Evolutionary conservation across 2,329 filamentous ascomycete genomes (phyloP).

Genomic region (Pseudogymnoascus sp.): DNA sequence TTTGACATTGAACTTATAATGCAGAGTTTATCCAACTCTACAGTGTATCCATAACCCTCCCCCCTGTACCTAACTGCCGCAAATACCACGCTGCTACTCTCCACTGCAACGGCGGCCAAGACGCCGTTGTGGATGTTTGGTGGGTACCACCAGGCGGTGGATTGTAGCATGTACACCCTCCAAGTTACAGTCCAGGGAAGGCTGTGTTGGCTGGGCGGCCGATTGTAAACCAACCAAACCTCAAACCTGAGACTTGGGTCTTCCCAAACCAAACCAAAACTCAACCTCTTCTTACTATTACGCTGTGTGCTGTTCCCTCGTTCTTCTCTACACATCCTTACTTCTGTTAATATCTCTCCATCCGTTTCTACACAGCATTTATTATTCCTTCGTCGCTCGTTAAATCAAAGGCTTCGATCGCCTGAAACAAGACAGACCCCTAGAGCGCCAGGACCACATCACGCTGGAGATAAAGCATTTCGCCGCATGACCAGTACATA

Average conservation of each 20-base stretch:
- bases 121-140: not conserved
- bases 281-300: constrained; percentile 2
- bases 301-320: not conserved
- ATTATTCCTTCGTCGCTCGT: constrained; percentile 5
- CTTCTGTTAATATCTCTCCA: not conserved
- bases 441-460: not conserved
- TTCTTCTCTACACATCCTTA: not conserved
- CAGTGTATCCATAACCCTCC: not conserved
- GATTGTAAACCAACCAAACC: constrained; percentile 4
- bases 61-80: not conserved
- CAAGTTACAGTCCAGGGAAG: not conserved
- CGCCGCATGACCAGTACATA: not conserved
- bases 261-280: not conserved
- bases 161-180: constrained; percentile 1
- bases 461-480: not conserved
- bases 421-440: constrained; percentile 4
- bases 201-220: not conserved
- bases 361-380: not conserved
- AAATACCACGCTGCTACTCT: not conserved
- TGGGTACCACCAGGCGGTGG: not conserved
- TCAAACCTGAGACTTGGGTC: constrained; percentile 6
- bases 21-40: not conserved
- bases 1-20: not conserved
- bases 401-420: not conserved
- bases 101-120: not conserved